Evolutionary conservation across 495 filamentous ascomycete genomes (phyloP).

Genomic region (Cercophora samala): DNA sequence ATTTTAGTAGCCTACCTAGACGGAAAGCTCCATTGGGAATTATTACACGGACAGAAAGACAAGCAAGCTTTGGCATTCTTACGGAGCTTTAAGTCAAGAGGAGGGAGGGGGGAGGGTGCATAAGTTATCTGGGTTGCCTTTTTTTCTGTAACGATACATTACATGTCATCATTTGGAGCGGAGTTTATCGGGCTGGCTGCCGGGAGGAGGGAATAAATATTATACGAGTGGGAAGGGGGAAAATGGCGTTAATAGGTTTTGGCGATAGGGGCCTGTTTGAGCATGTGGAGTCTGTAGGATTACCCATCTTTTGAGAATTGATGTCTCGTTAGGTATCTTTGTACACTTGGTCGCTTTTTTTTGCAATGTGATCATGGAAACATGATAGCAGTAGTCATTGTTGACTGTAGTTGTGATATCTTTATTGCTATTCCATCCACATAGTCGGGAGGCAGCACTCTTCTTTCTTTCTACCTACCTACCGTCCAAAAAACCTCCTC

Average conservation of each 20-base stretch:
- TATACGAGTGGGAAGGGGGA: neutral
- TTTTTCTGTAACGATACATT: slow-evolving; percentile 1
- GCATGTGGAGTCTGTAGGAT: neutral
- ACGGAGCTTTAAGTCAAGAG: too few relatives aligned
- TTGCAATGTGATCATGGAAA: too few relatives aligned
- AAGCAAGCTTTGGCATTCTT: neutral
- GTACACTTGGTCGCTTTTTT: too few relatives aligned
- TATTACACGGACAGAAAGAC: too few relatives aligned
- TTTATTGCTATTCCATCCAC: too few relatives aligned
- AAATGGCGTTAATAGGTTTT: neutral
- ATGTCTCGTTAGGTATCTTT: too few relatives aligned
- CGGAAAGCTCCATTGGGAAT: too few relatives aligned
- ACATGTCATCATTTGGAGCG: neutral
- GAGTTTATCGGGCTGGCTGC: neutral
- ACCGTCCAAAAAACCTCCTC: slow-evolving; percentile 36
- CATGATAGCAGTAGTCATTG: too few relatives aligned
- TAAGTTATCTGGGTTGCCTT: neutral
- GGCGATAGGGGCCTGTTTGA: neutral
- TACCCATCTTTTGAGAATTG: neutral
- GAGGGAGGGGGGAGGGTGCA: neutral
- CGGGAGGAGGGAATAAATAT: neutral
- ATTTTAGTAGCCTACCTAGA: slow-evolving; percentile 8
- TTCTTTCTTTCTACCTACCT: too few relatives aligned
- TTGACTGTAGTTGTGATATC: too few relatives aligned
- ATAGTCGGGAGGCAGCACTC: too few relatives aligned